Evolutionary conservation across 192 early-diverging fungal species (phyloP), one percentile per base, ranked within the genome.

Genomic region (Diversispora epigaea): DNA sequence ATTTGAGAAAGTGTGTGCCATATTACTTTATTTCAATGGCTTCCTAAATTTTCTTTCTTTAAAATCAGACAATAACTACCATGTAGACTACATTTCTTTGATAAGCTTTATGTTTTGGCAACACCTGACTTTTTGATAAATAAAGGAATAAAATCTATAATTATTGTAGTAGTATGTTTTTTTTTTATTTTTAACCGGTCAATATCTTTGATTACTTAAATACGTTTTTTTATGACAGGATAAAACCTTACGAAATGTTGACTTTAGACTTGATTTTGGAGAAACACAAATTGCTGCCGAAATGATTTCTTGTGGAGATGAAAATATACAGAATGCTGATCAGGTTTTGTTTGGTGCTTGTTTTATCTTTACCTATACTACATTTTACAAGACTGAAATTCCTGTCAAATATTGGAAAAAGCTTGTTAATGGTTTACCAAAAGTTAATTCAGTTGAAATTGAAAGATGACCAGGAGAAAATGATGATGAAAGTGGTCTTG

Each of bases 1-100:
- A 65, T 4, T 65, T 65, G 41, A 44, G 41, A 44, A 39, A 39
- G 1, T 5, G 7, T 60, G 17, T 60, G 57, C 7, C 19, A 60
- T 43, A 25, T 25, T 43, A 45, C 14, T 32, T 39, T 43, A 65
- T 65, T 39, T 6, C 6, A 65, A 43, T 39, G 63, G 7, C 3
- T 58, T 65, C 43, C 63, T 65, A 65, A 65, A 65, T 39, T 65
- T 65, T 44, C 63, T 44, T 65, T 65, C 0, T 4, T 65, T 44
- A 65, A 65, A 65, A 39, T 45, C 63, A 65, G 63, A 65, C 32
- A 65, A 44, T n/a, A 39, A 39, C 63, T 39, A 39, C 43, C 8
- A 39, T 14, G 63, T 45, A 65, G 7, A 32, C 43, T 65, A 65
- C 10, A 65, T 3, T 39, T 65, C 40, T 58, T 58, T 10, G n/a